These are phyloP conservation scores for Xylaria sp. DNA, from an alignment of 2,329 filamentous ascomycete genomes.

Conservation along the genomic window DNA sequence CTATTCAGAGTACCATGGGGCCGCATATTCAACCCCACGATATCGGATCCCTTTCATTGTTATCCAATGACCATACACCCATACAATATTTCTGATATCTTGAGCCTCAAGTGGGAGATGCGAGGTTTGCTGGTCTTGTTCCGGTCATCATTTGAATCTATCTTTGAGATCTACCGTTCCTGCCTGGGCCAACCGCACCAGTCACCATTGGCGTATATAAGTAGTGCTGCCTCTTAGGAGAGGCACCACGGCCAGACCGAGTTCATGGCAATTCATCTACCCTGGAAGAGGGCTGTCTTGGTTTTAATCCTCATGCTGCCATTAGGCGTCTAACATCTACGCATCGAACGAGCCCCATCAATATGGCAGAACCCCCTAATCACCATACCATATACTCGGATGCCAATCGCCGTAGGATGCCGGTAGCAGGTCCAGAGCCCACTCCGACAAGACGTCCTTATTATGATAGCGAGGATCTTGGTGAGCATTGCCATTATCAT, in stretches of 20 bases:
- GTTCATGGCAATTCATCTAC: not conserved
- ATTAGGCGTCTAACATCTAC: not conserved
- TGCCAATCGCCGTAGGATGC: not conserved
- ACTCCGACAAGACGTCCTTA: not conserved
- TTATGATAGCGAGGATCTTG: not conserved
- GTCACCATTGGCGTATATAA: not conserved
- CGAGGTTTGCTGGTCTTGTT: not conserved
- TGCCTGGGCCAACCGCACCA: not conserved
- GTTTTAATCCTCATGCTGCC: not conserved
- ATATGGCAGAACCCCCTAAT: not conserved
- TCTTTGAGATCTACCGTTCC: not conserved
- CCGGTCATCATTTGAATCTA: not conserved
- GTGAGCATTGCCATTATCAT: constrained; percentile 1
- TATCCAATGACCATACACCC: constrained; percentile 26
- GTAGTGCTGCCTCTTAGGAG: not conserved
- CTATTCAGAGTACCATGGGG: not conserved
- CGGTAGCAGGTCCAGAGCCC: not conserved
- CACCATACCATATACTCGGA: not conserved
- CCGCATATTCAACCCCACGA: not conserved
- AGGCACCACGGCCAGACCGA: not conserved
- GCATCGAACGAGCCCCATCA: not conserved
- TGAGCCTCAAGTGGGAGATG: constrained; percentile 27
- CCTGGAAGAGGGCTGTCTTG: not conserved
- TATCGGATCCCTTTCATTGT: not conserved
- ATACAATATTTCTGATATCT: constrained; percentile 7